These are phyloP conservation scores for Arthrocladium fulminans DNA, from an alignment of 2,329 filamentous ascomycete species.

Conservation along the genomic window DNA sequence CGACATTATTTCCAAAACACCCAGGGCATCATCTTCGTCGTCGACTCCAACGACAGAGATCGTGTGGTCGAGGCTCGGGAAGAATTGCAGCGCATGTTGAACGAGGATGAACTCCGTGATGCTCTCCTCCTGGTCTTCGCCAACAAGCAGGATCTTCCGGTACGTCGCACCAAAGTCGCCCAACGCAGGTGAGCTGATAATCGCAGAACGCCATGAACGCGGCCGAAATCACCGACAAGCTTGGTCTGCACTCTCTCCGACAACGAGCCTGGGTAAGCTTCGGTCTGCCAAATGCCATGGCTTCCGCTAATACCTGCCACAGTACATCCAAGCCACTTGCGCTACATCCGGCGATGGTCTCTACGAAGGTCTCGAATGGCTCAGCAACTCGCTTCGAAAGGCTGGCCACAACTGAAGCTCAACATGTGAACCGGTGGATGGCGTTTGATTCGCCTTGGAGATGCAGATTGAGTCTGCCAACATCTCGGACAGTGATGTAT, in stretches of 20 bases:
- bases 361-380: constrained; percentile 96
- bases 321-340: constrained; percentile 99
- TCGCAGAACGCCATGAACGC: constrained; percentile 96
- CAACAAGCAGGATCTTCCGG: constrained; percentile 98
- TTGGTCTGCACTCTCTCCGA: constrained; percentile 97
- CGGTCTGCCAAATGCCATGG: not conserved
- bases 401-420: constrained; percentile 38
- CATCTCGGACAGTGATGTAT: constrained; percentile 6
- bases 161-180: constrained; percentile 44
- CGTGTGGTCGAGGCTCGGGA: constrained; percentile 88
- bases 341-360: constrained; percentile 98
- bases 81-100: constrained; percentile 94
- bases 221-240: constrained; percentile 99
- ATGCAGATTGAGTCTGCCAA: not conserved
- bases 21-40: constrained; percentile 96
- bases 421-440: not conserved
- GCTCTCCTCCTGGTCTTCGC: constrained; percentile 90
- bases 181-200: constrained; percentile 7
- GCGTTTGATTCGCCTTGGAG: not conserved
- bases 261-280: constrained; percentile 93
- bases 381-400: constrained; percentile 75
- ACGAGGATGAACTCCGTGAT: constrained; percentile 96
- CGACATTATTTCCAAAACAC: constrained; percentile 95
- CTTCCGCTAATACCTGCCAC: constrained; percentile 15
- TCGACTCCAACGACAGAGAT: constrained; percentile 85